Evolutionary conservation across 2,329 filamentous ascomycete species (phyloP), one percentile per base, ranked within the genome.

Genomic region (Diaporthe sp.): DNA sequence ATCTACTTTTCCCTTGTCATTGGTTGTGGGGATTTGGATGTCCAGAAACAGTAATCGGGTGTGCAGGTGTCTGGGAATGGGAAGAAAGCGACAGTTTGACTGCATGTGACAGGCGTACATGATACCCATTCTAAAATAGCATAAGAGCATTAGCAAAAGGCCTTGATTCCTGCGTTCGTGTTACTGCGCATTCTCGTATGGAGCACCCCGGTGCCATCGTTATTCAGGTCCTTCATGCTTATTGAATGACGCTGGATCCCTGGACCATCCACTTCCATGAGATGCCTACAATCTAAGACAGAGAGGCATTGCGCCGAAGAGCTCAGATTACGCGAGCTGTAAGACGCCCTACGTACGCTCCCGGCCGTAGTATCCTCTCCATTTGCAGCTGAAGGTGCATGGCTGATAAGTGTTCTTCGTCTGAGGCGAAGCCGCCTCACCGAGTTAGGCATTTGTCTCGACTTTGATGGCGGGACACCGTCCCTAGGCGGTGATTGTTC

Each of bases 111-210:
- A 55, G 65, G 65, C 65, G 65, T 70, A 55, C 65, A 70, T 44
- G 65, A 70, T 70, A 70, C 65, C 65, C 65, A 70, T 70, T 70
- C 46, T 25, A n/a, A 53, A 55, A 70, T 55, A 70, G 65, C 49
- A 70, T 39, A 46, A 22, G 25, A 68, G 65, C 46, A 42, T 55
- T 28, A 13, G 49, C 49, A 55, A 68, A 28, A 53, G 15, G n/a
- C 4, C 15, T 12, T 37, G 4, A 12, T 34, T 22, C 13, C 15
- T 4, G 34, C 49, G 22, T 42, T 55, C n/a, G 15, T 22, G 9
- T 39, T 5, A 28, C 34, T 22, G 49, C 28, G 34, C 6, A 28
- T 22, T 53, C 31, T n/a, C 19, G 2, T 22, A n/a, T 5, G 25
- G n/a, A 2, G 10, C 34, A 9, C 7, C 19, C 25, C 9, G 0